phyloP scores from a whole-genome alignment of 2,329 filamentous ascomycete genomes.

The Simplicillium sp. region DNA sequence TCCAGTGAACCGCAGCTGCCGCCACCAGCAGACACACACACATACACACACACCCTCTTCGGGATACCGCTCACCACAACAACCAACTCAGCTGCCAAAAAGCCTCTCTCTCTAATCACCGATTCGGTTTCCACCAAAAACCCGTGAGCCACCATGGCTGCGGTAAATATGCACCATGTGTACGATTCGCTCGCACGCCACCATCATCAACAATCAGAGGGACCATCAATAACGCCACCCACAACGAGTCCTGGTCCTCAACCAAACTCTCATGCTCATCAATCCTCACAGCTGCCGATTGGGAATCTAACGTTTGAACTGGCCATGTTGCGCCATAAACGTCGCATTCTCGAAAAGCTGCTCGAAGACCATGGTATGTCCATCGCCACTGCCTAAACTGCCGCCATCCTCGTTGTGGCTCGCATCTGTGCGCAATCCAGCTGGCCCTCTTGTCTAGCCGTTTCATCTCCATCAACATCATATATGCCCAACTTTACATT shows the following conservation, averaged over 20 bases:
- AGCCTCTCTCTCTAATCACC: too few relatives aligned
- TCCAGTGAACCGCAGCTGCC: too few relatives aligned
- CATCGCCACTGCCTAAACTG: slow-evolving; percentile 2
- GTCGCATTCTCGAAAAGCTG: slow-evolving; percentile 37
- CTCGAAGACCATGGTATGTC: slow-evolving; percentile 38
- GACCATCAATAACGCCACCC: background rate
- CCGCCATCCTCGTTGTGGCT: slow-evolving; percentile 1
- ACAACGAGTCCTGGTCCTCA: slow-evolving; percentile 10
- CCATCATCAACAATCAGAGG: background rate
- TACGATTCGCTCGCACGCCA: slow-evolving; percentile 2
- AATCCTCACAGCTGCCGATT: slow-evolving; percentile 11
- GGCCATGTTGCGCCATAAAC: slow-evolving; percentile 46
- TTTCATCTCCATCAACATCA: too few relatives aligned
- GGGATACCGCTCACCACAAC: too few relatives aligned
- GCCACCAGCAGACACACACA: too few relatives aligned
- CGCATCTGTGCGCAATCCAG: slow-evolving; percentile 3
- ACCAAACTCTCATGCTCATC: slow-evolving; percentile 24
- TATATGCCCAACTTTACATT: too few relatives aligned
- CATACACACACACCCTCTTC: too few relatives aligned
- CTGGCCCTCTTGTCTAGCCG: slow-evolving; percentile 2
- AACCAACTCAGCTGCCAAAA: too few relatives aligned
- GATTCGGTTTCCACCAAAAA: too few relatives aligned
- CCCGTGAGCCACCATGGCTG: too few relatives aligned
- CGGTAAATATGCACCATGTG: too few relatives aligned
- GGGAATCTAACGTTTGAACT: slow-evolving; percentile 39